phyloP scores from a whole-genome alignment of 257 asterid species.

The Fraxinus cuspidata region DNA sequence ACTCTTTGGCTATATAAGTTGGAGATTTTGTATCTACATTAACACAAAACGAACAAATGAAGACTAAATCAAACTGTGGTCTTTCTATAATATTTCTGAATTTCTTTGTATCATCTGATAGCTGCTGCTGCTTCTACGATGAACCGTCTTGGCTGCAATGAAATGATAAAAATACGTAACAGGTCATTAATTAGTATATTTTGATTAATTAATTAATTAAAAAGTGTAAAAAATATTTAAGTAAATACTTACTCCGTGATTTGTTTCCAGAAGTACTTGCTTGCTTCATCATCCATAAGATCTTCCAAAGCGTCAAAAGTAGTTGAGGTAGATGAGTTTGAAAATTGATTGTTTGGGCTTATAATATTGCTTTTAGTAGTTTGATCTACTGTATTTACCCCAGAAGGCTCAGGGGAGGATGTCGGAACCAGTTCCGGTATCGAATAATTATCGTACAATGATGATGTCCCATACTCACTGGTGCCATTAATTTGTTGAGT shows the following conservation, averaged over 20 bases:
- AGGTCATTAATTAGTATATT: not conserved
- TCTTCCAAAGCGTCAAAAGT: constrained; percentile 33
- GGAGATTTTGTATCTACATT: not conserved
- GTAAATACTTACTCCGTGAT: constrained; percentile 30
- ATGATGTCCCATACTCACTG: not conserved
- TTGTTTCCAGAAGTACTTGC: constrained; percentile 39
- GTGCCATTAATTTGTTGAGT: not conserved
- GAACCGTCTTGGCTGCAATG: constrained; percentile 25
- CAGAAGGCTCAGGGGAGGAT: constrained; percentile 22
- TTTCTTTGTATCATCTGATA: not conserved
- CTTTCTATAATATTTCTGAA: not conserved
- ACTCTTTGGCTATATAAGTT: not conserved
- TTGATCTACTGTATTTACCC: not conserved
- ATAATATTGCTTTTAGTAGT: constrained; percentile 12
- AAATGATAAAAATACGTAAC: not conserved
- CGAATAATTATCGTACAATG: constrained; percentile 10
- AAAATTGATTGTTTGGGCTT: constrained; percentile 2
- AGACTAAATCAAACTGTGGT: not conserved
- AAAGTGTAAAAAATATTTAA: not conserved
- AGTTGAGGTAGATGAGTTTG: constrained; percentile 28
- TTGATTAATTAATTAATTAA: not conserved
- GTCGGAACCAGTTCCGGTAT: constrained; percentile 27
- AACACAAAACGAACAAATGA: not conserved
- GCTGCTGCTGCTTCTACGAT: constrained; percentile 13
- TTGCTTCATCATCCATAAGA: constrained; percentile 39